Conservation (phyloP, 345 rosid genomes). For the Salix exigua region DNA sequence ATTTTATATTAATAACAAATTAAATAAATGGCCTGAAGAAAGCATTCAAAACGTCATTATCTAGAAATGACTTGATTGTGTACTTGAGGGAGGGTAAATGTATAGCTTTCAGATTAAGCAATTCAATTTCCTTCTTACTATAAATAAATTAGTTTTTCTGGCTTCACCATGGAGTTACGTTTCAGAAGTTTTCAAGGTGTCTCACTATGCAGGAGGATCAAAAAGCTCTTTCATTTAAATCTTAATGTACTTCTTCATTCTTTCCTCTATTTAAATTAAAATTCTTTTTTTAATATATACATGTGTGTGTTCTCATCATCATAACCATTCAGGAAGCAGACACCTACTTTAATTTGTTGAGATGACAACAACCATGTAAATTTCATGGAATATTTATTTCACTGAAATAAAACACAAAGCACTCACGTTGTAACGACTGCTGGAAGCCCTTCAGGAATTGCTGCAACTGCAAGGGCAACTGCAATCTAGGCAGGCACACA, state of each 20-base stretch:
- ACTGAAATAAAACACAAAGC: slow-evolving; percentile 15
- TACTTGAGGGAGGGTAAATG: neutral
- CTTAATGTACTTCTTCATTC: neutral
- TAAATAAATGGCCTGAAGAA: neutral
- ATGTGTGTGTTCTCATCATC: neutral
- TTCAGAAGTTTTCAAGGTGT: neutral
- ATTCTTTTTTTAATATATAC: too few species aligned
- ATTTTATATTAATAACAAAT: too few species aligned
- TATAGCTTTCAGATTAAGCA: too few species aligned
- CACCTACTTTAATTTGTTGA: neutral
- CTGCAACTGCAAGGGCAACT: slow-evolving; percentile 99
- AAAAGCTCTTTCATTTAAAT: neutral
- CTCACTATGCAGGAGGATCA: neutral
- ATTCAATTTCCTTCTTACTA: too few species aligned
- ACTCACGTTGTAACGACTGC: slow-evolving; percentile 99
- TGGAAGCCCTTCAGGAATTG: slow-evolving; percentile 99
- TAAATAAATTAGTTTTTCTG: too few species aligned
- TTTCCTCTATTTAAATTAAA: too few species aligned
- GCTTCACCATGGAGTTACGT: neutral
- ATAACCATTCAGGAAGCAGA: neutral
- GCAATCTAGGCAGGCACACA: slow-evolving; percentile 70
- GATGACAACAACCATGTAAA: neutral
- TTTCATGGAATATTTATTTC: neutral
- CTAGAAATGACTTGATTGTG: neutral
- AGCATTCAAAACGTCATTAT: neutral